phyloP scores from a whole-genome alignment of 768 basidiomycete genomes.

The Termitomyces sp. region DNA sequence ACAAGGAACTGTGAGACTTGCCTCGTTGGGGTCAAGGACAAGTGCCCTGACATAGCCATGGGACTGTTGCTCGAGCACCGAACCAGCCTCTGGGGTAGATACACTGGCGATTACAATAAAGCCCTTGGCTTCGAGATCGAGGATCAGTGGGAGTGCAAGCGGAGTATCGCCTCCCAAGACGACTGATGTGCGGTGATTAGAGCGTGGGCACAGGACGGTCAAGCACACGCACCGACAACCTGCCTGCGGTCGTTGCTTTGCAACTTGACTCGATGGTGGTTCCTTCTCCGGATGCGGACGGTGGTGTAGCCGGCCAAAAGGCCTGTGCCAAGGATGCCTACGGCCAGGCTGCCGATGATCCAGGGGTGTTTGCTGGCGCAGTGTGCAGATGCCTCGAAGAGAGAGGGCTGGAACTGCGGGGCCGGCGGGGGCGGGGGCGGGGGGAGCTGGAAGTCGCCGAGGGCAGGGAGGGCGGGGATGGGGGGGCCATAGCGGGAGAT shows the following conservation, averaged over 20 bases:
- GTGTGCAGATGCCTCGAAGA: conserved; percentile 37
- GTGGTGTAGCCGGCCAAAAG: conserved; percentile 55
- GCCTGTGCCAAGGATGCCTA: conserved; percentile 56
- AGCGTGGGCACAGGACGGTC: conserved; percentile 17
- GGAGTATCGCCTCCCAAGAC: conserved; percentile 65
- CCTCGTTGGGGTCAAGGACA: conserved; percentile 77
- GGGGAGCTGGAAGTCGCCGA: conserved; percentile 67
- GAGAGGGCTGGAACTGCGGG: conserved; percentile 43
- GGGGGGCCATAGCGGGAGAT: conserved; percentile 77
- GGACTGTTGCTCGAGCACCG: conserved; percentile 55
- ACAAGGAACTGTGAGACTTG: conserved; percentile 21
- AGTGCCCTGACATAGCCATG: conserved; percentile 79
- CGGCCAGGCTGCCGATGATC: conserved; percentile 47
- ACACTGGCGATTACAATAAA: conserved; percentile 85
- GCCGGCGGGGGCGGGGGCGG: conserved; percentile 63
- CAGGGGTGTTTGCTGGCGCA: conserved; percentile 61
- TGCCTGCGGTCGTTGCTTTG: conserved; percentile 52
- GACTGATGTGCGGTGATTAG: background rate
- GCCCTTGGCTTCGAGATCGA: conserved; percentile 70
- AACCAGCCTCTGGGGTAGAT: conserved; percentile 58
- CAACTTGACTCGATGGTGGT: conserved; percentile 39
- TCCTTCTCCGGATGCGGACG: conserved; percentile 24
- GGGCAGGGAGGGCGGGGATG: conserved; percentile 52
- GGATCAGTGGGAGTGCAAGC: conserved; percentile 64
- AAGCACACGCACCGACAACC: conserved; percentile 50